Conservation (phyloP, 1,284 basidiomycete genomes). For the Puccinia novopanici region DNA sequence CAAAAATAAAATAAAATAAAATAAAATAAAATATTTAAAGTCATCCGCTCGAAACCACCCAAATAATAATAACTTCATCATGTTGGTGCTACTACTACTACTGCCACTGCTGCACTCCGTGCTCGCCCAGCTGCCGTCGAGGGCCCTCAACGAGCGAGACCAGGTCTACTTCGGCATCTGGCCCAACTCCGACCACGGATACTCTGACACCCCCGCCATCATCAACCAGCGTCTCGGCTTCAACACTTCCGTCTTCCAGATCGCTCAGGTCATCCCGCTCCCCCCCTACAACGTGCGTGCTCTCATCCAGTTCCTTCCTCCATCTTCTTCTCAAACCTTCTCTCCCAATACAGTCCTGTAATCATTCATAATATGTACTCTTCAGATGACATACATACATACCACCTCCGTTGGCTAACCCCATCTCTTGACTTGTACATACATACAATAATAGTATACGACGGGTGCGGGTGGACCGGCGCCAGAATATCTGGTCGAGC, state of each 20-base stretch:
- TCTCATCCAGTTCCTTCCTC: not conserved
- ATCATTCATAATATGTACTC: no score
- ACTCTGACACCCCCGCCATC: slow-evolving; percentile 28
- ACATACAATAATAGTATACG: slow-evolving; percentile 15
- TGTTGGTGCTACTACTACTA: no score
- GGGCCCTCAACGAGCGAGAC: slow-evolving; percentile 30
- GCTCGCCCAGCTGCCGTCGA: not conserved
- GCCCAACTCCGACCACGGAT: slow-evolving; percentile 21
- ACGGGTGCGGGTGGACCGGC: slow-evolving; percentile 54
- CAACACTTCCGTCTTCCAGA: slow-evolving; percentile 57
- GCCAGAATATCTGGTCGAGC: slow-evolving; percentile 56
- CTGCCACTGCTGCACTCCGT: not conserved
- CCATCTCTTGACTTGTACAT: not conserved
- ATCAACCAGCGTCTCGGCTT: slow-evolving; percentile 38
- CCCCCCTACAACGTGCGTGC: slow-evolving; percentile 53
- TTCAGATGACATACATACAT: no score
- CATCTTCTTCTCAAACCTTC: slow-evolving; percentile 35
- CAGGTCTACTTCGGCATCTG: slow-evolving; percentile 37
- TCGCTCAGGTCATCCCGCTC: slow-evolving; percentile 57
- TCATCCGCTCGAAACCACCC: no score
- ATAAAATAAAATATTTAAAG: no score
- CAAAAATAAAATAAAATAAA: no score
- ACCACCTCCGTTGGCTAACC: no score
- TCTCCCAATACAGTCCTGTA: not conserved
- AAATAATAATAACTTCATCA: no score